Evolutionary conservation across 2,329 filamentous ascomycete species (phyloP).

Genomic region (Massarina eburnea): DNA sequence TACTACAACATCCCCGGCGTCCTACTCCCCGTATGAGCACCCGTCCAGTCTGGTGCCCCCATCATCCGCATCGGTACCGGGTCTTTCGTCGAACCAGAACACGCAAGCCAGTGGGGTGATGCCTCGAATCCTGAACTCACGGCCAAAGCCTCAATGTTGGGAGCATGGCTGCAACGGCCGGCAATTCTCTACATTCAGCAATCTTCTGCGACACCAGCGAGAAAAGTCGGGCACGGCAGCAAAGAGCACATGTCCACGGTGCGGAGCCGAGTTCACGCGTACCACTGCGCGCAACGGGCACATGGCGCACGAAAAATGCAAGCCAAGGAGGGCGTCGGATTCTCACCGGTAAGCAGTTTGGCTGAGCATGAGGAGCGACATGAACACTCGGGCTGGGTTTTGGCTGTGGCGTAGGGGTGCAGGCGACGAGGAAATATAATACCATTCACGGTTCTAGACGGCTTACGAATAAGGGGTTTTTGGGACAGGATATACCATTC

Average conservation of each 20-base stretch:
- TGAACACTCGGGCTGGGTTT: constrained; percentile 16
- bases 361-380: constrained; percentile 26
- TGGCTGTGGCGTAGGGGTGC: not conserved
- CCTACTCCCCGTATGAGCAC: constrained; percentile 37
- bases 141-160: constrained; percentile 95
- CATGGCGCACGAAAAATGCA: constrained; percentile 86
- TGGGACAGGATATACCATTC: constrained; percentile 4
- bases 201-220: constrained; percentile 85
- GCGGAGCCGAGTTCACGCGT: constrained; percentile 89
- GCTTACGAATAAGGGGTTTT: constrained; percentile 2
- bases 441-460: not conserved
- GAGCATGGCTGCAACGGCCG: constrained; percentile 95
- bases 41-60: constrained; percentile 24
- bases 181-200: constrained; percentile 96
- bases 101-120: constrained; percentile 29
- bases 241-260: constrained; percentile 87
- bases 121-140: constrained; percentile 68
- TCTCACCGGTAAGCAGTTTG: constrained; percentile 27
- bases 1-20: constrained; percentile 32
- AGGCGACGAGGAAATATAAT: not conserved
- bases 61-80: constrained; percentile 19
- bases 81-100: constrained; percentile 30
- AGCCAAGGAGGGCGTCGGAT: constrained; percentile 61
- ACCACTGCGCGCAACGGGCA: constrained; percentile 89
- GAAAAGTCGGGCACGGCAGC: constrained; percentile 91